Evolutionary conservation across 106 monocot genomes (phyloP).

Genomic region (Apostasia shenzhenica): DNA sequence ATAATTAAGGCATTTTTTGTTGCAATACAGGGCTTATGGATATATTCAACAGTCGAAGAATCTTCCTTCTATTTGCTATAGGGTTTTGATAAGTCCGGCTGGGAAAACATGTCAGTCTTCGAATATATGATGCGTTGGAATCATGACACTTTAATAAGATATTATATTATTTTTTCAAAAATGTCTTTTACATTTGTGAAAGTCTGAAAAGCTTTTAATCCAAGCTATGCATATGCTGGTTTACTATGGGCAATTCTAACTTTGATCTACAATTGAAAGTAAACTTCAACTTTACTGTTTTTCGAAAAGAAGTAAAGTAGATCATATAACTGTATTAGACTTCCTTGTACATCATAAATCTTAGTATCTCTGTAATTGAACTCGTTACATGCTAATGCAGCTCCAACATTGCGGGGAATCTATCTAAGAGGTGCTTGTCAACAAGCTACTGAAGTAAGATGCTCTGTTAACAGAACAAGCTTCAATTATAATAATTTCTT

Average conservation of each 20-base stretch:
- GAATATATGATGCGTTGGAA: background rate
- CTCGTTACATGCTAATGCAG: constrained; percentile 26
- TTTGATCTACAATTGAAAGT: too few species aligned
- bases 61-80: constrained; percentile 60
- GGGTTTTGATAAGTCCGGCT: constrained; percentile 44
- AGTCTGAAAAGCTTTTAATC: too few species aligned
- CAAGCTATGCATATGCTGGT: too few species aligned
- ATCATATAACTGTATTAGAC: too few species aligned
- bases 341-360: too few species aligned
- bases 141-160: background rate
- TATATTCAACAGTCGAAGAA: constrained; percentile 55
- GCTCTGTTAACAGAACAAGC: background rate
- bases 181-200: constrained; percentile 1
- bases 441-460: constrained; percentile 67
- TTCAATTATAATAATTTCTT: too few species aligned
- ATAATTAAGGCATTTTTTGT: background rate
- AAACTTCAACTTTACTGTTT: too few species aligned
- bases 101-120: constrained; percentile 73
- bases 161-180: background rate
- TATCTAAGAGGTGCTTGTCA: constrained; percentile 81
- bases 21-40: constrained; percentile 62
- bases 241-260: too few species aligned
- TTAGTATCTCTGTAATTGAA: too few species aligned
- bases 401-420: constrained; percentile 70
- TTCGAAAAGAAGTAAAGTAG: too few species aligned